Base-by-base conservation (phyloP, 2,329 filamentous ascomycete genomes). In the Beauveria bassiana region DNA sequence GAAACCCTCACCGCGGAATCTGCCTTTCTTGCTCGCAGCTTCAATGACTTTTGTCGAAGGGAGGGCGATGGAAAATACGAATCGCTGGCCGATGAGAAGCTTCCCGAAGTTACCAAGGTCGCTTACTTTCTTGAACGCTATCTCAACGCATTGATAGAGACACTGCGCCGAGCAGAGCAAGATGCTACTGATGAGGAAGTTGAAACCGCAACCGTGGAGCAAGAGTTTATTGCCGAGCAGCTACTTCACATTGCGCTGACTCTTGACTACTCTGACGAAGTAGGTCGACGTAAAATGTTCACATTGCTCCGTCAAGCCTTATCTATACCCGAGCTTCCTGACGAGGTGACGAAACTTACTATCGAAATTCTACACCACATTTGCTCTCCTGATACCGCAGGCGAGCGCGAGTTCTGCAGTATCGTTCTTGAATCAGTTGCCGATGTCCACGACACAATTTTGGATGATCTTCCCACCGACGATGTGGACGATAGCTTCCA, bases 261-360 rank as follows among this genome's bases (percentile, higher is more conserved):
- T 1, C 83, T 98, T 56, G 95, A 99, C 74, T 99, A 98, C 74
- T 93, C 91, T n/a, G 95, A 99, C 70, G 95, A 98, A 74, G 90
- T 96, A 65, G 95, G 95, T 55, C 86, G 95, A 66, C 84, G 93
- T 62, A 96, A 96, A 77, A 98, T 99, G 92, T 97, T 96, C 72
- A 86, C 90, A 20, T 82, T 98, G 40, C 83, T 98, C 63, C 85
- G 95, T 61, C 91, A 96, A 71, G 88, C 89, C 1, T 79, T 99
- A 18, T 92, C 92, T 0, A 87, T 93, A 58, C 86, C 93, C 3
- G 90, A 96, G 67, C 81, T 99, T 2, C 93, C 95, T 0, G 93
- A 99, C 68, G 91, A 96, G 71, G 88, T 91, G 51, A 98, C 95
- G 1, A 93, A 93, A 70, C 86, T 99, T 57, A 87, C 88, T 0